Evolutionary conservation across 2,329 filamentous ascomycete species (phyloP), one percentile per base, ranked within the genome.

Genomic region (Aspergillus felis): DNA sequence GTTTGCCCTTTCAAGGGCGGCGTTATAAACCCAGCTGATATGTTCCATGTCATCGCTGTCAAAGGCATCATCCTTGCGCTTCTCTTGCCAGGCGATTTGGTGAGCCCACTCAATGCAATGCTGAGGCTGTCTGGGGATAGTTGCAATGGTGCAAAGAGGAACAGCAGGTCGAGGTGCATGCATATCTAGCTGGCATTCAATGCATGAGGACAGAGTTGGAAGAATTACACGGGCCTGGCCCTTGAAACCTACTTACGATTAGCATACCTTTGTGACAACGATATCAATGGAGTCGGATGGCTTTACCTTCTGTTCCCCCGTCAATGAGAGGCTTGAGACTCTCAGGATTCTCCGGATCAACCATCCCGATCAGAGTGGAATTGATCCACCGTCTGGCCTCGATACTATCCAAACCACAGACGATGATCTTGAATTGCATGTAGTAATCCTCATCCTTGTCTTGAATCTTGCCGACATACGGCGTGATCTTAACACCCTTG

Each of bases 61-160:
- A 50, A 99, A 87, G 38, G 84, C 82, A 20, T 92, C 87, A 64
- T 93, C 95, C 61, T 89, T 89, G 71, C 89, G 88, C 68, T 91
- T 86, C 65, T 89, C 84, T 61, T 96, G 92, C 94, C 94, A 99
- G 44, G 94, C 94, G 61, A 99, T 97, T 69, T 97, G 89, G 73
- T 97, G 93, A 0, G 94, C 95, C 94, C 94, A 99, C 77, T 99
- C 94, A 69, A 99, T 90, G 73, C 94, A 99, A 77, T 99, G 94
- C 73, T 97, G 92, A 1, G 94, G 94, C 71, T 99, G 94, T 14
- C 94, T 89, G 9, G 94, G 94, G 64, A 99, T 97, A 20, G 91
- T 95, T 17, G 94, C 94, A 57, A 99, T 87, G 3, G 94, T 99
- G 75, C 94, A 99, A 28, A 99, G 87, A 1, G 94, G 94, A 0